Conservation (phyloP, 2,329 filamentous ascomycete species). For the Elsinoe batatas region DNA sequence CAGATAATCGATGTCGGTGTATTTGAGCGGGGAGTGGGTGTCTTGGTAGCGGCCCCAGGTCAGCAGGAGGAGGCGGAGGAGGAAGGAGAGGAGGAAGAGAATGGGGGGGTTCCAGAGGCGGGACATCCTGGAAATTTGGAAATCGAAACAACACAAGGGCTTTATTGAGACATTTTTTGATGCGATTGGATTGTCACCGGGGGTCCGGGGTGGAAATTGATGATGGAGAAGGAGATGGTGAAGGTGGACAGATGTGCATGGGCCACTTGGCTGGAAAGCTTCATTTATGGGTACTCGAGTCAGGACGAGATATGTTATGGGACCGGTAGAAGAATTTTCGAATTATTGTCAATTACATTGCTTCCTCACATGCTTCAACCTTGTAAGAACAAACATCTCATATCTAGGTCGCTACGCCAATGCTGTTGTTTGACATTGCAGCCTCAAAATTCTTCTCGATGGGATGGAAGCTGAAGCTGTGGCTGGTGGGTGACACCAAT, state of each 20-base stretch:
- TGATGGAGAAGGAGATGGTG: background rate
- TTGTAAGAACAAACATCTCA: background rate
- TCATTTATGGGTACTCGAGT: background rate
- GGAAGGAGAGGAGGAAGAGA: constrained; percentile 38
- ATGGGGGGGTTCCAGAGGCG: constrained; percentile 4
- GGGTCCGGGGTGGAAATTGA: background rate
- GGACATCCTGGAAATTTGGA: background rate
- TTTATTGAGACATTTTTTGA: background rate
- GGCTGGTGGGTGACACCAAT: constrained; percentile 20
- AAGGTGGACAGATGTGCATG: constrained; percentile 2
- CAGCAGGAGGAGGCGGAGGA: constrained; percentile 64
- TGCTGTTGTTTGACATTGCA: constrained; percentile 20
- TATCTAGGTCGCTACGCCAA: constrained; percentile 19
- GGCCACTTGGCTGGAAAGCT: background rate
- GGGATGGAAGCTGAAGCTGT: constrained; percentile 4
- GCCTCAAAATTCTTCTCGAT: constrained; percentile 24
- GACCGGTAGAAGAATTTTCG: background rate
- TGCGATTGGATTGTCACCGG: background rate
- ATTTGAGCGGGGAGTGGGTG: constrained; percentile 82
- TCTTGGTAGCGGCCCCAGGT: constrained; percentile 91
- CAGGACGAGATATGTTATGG: background rate
- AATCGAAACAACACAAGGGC: too few species aligned
- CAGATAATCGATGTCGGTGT: constrained; percentile 97
- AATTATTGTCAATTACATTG: background rate
- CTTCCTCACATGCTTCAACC: background rate